These are phyloP conservation scores for Calophaca sinica DNA, from an alignment of 306 rosid genomes.

Conservation along the genomic window DNA sequence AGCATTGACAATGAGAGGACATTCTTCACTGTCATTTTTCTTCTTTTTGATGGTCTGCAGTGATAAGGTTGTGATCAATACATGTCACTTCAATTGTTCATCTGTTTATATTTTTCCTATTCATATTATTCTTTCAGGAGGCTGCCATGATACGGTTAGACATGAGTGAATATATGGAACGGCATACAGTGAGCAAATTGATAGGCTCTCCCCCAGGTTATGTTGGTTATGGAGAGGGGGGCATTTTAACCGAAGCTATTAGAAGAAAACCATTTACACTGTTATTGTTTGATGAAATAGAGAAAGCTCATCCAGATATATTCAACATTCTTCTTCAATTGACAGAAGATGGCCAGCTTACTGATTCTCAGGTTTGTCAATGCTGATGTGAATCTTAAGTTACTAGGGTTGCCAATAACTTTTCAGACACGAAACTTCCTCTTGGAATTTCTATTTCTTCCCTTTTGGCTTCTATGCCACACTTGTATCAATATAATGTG, in stretches of 20 bases:
- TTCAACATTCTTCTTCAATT: conserved; percentile 90
- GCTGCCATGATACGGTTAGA: conserved; percentile 79
- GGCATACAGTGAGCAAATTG: conserved; percentile 90
- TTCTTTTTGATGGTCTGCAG: conserved; percentile 10
- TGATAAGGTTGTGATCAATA: not conserved
- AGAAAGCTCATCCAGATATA: conserved; percentile 95
- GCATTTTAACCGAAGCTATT: conserved; percentile 88
- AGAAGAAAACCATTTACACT: conserved; percentile 84
- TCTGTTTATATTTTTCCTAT: conserved; percentile 31
- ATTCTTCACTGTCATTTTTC: not conserved
- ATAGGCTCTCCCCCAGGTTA: conserved; percentile 96
- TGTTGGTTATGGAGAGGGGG: conserved; percentile 92
- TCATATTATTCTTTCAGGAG: conserved; percentile 60
- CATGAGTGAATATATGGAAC: conserved; percentile 99
- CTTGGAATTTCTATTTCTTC: conserved; percentile 25
- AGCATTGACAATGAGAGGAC: conserved; percentile 5
- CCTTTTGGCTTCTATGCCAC: conserved; percentile 19
- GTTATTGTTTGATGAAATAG: conserved; percentile 88
- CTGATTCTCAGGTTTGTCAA: conserved; percentile 86
- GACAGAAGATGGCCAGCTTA: conserved; percentile 88
- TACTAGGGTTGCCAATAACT: conserved; percentile 10
- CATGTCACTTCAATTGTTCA: conserved; percentile 5
- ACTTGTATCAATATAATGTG: conserved; percentile 4
- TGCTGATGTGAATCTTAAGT: conserved; percentile 28
- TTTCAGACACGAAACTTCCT: not conserved